Evolutionary conservation across 768 basidiomycete species (phyloP), one percentile per base, ranked within the genome.

Genomic region (Brasilioporus rufonigricans): DNA sequence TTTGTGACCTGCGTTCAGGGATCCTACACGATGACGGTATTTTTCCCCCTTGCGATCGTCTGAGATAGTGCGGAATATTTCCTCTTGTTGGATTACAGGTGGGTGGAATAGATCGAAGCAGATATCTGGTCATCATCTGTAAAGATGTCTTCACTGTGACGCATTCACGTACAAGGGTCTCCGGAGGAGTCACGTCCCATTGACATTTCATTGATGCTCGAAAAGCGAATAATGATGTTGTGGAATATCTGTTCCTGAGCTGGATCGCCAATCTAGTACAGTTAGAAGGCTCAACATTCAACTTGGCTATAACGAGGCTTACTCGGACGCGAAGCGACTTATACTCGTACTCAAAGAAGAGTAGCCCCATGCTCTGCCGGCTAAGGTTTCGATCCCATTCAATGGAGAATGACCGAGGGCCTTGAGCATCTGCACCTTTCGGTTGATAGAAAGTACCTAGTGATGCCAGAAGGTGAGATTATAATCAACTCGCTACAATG

Each of bases 21-120:
- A 75, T 18, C 80, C 79, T 16, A 90, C 73, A 14, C 89, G 79
- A 41, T 80, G 77, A 40, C 81, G 82, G 61, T 75, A 82, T 65
- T 69, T 56, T 44, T 78, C 18, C 59, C 55, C 23, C 5, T 31
- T 23, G 23, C 7, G 18, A 23, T 64, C 52, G 0, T 69, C 66
- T 41, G 78, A 62, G 1, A 81, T 80, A 6, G 80, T 66, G 29
- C 81, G 75, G 63, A 86, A 79, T 59, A 87, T 82, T 32, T 81
- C 74, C 46, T 85, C 77, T 52, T 73, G 69, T 63, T 89, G 87
- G 14, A 91, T 70, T 11, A 80, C 68, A 0, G 89, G 86, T 5
- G 91, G 89, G 0, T 80, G 82, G 26, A 80, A 62, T 5, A 84
- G 76, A 57, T 89, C 85, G 53, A 90, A 88, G 63, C 85, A 84